Conservation (phyloP, 805 yeast genomes). For the Starmerella apicola region DNA sequence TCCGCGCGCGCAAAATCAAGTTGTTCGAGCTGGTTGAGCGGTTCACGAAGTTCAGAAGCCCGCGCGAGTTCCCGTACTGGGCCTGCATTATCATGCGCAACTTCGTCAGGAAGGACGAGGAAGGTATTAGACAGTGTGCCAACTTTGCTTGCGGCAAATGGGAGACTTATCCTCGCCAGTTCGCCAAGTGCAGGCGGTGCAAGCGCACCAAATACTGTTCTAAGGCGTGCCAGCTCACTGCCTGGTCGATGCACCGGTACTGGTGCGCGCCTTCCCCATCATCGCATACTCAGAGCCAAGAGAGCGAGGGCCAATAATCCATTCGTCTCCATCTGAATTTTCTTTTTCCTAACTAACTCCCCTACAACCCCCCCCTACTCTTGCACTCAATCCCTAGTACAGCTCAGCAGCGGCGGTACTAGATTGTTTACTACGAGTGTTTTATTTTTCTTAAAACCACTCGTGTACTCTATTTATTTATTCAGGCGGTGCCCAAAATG, state of each 20-base stretch:
- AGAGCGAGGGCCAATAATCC: too few species aligned
- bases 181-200: constrained; percentile 89
- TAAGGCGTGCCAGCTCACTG: constrained; percentile 76
- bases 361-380: too few species aligned
- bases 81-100: constrained; percentile 96
- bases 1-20: constrained; percentile 37
- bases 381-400: too few species aligned
- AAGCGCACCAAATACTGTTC: constrained; percentile 92
- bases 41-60: constrained; percentile 59
- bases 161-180: constrained; percentile 83
- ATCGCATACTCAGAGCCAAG: constrained; percentile 3
- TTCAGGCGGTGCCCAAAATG: too few species aligned
- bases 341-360: too few species aligned
- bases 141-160: constrained; percentile 85
- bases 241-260: constrained; percentile 87
- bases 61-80: constrained; percentile 85
- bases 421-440: too few species aligned
- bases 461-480: too few species aligned
- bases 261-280: constrained; percentile 50
- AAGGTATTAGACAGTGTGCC: constrained; percentile 92
- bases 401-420: too few species aligned
- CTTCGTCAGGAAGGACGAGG: constrained; percentile 87
- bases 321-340: too few species aligned
- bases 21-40: constrained; percentile 86
- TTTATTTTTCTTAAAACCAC: too few species aligned